Evolutionary conservation across 2,329 filamentous ascomycete species (phyloP).

Genomic region (Xylariaceae sp.): DNA sequence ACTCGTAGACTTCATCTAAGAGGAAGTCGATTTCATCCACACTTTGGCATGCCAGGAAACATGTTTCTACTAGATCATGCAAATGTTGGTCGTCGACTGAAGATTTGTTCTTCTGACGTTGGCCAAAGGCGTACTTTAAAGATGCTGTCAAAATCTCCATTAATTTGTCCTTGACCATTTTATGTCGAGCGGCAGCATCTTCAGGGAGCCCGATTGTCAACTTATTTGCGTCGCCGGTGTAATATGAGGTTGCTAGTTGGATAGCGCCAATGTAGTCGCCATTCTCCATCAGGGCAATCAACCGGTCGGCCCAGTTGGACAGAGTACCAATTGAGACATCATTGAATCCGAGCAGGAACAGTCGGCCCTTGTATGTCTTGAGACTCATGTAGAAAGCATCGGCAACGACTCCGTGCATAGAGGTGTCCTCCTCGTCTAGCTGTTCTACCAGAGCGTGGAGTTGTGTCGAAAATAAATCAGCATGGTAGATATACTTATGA

Average conservation of each 20-base stretch:
- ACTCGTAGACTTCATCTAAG: slow-evolving; percentile 86
- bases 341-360: slow-evolving; percentile 91
- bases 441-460: slow-evolving; percentile 81
- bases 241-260: slow-evolving; percentile 85
- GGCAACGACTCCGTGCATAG: slow-evolving; percentile 92
- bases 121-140: slow-evolving; percentile 79
- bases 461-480: slow-evolving; percentile 84
- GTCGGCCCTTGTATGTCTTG: slow-evolving; percentile 85
- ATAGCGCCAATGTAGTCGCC: slow-evolving; percentile 96
- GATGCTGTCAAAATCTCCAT: slow-evolving; percentile 92
- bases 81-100: slow-evolving; percentile 56
- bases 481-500: slow-evolving; percentile 87
- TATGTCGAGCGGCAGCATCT: slow-evolving; percentile 68
- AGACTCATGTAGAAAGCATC: slow-evolving; percentile 99
- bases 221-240: slow-evolving; percentile 85
- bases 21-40: slow-evolving; percentile 78
- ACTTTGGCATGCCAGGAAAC: slow-evolving; percentile 76
- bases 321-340: slow-evolving; percentile 86
- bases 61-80: slow-evolving; percentile 73
- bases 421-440: slow-evolving; percentile 77
- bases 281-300: slow-evolving; percentile 91
- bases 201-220: slow-evolving; percentile 91
- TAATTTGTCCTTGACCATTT: slow-evolving; percentile 81
- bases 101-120: slow-evolving; percentile 50
- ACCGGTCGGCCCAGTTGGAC: slow-evolving; percentile 94